phyloP scores from a whole-genome alignment of 164 flowering plant species.

The Stephania yunnanensis region DNA sequence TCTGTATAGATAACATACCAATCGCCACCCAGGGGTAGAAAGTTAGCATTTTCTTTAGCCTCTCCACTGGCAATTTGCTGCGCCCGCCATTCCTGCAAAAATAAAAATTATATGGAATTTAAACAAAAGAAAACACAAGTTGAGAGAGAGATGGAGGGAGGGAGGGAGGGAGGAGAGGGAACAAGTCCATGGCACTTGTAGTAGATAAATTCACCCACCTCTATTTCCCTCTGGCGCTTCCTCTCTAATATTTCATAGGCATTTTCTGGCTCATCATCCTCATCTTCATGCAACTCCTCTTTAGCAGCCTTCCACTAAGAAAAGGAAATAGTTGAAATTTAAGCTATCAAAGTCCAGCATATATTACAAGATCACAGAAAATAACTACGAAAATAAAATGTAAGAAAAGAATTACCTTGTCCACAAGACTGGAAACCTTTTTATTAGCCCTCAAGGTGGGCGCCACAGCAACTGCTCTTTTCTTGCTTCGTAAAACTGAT shows the following conservation, averaged over 20 bases:
- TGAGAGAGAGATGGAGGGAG: neutral
- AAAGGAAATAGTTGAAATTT: constrained; percentile 3
- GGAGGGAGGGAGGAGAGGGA: neutral
- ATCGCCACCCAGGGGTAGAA: constrained; percentile 94
- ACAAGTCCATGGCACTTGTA: neutral
- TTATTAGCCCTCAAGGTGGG: constrained; percentile 80
- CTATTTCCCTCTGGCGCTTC: constrained; percentile 80
- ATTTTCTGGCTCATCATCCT: constrained; percentile 78
- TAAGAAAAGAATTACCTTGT: constrained; percentile 53
- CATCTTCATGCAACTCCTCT: constrained; percentile 81
- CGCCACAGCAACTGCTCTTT: constrained; percentile 53
- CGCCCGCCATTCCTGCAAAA: constrained; percentile 77
- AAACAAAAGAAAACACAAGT: neutral
- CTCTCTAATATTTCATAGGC: constrained; percentile 66
- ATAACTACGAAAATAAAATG: constrained; percentile 3
- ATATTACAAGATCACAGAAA: neutral
- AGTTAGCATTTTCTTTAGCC: constrained; percentile 93
- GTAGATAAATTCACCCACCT: constrained; percentile 38
- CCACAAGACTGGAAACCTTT: constrained; percentile 90
- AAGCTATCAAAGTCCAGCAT: neutral
- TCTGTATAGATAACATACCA: constrained; percentile 44
- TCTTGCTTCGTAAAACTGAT: constrained; percentile 60
- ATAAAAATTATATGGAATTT: neutral
- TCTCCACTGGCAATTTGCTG: constrained; percentile 88
- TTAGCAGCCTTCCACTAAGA: constrained; percentile 96